These are phyloP conservation scores for Corrigiola litoralis DNA, from an alignment of 179 eudicot genomes.

Conservation along the genomic window DNA sequence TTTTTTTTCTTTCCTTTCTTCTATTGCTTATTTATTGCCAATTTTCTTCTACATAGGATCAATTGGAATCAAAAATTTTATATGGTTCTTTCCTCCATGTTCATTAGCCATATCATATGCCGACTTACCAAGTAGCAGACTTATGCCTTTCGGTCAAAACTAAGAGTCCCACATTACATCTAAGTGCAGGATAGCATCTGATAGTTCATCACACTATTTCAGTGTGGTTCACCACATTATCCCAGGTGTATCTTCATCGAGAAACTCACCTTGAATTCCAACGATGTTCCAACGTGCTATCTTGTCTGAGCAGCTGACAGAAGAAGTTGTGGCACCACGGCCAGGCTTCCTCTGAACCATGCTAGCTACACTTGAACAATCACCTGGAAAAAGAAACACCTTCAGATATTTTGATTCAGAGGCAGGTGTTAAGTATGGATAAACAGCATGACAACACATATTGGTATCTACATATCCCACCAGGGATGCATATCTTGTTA, in stretches of 20 bases:
- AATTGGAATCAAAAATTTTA: too few species aligned
- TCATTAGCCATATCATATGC: too few species aligned
- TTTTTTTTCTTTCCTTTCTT: too few species aligned
- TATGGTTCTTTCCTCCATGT: too few species aligned
- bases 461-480: background rate
- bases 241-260: background rate
- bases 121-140: too few species aligned
- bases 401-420: background rate
- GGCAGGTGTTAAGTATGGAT: background rate
- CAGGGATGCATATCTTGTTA: background rate
- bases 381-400: conserved; percentile 25
- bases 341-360: conserved; percentile 94
- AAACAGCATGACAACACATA: background rate
- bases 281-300: conserved; percentile 94
- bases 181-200: too few species aligned
- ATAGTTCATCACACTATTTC: too few species aligned
- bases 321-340: conserved; percentile 83
- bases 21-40: too few species aligned
- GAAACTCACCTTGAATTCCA: conserved; percentile 75
- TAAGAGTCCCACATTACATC: too few species aligned
- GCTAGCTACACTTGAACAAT: conserved; percentile 33
- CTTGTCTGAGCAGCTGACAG: conserved; percentile 98
- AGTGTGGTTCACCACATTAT: too few species aligned
- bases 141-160: too few species aligned
- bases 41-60: too few species aligned